Base-by-base conservation (phyloP, 129 eudicot genomes). In the sunflower (Helianthus annuus) region DNA sequence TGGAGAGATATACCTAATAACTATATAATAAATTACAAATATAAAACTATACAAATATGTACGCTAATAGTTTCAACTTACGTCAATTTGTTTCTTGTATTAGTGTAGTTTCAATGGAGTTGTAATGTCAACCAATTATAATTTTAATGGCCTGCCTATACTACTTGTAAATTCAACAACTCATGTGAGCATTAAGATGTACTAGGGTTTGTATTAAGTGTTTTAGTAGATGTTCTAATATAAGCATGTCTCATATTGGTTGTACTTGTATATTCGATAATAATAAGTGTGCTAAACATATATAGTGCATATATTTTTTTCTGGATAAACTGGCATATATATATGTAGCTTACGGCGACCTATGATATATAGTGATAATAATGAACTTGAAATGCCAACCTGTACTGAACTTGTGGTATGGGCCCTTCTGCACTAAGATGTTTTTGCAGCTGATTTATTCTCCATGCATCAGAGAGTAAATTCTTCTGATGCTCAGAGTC, bases 401-500 rank as follows among this genome's bases (percentile, higher is more conserved):
- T 89, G 98, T 93, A 81, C 92, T 85, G 80, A 89, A 93, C 81
- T 93, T 93, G 83, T 90, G 90, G 85, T 83, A 90, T 19, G 97
- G 91, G 76, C 90, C 68, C 82, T 75, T 86, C 81, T 71, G 82
- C 82, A 64, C 92, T 87, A 32, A 93, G 78, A 81, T 90, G 97
- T 74, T 93, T 93, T 65, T 84, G 95, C 76, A 93, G 96, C 98
- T 93, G 98, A 71, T 76, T 80, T 74, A 89, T 85, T 76, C 98
- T 86, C 98, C 98, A 90, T 36, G 65, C 83, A 94, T 94, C 98
- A 74, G 98, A 82, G 27, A 90, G 86, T 78, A 94, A 77, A 83
- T 94, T 94, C 78, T 94, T 94, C 74, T 94, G 97, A 82, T 94
- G 84, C 77, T 92, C 98, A 72, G 98, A 93, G 80, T 93, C 98